phyloP scores from a whole-genome alignment of 139 green algal genomes.

The Edaphochlamys debaryana region DNA sequence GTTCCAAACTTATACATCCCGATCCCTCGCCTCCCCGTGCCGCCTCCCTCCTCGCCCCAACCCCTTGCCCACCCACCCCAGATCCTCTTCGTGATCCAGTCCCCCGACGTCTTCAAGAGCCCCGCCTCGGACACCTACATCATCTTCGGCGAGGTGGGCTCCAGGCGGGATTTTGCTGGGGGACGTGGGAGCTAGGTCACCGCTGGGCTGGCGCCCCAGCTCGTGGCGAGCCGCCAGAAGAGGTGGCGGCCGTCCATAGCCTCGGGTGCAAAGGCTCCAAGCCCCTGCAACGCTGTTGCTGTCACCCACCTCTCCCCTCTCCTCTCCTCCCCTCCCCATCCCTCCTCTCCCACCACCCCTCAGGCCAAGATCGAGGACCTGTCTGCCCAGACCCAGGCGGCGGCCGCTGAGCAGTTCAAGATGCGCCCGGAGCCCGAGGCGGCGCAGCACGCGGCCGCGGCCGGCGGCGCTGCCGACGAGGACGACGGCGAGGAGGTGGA shows the following conservation, averaged over 20 bases:
- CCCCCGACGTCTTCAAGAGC: slow-evolving; percentile 98
- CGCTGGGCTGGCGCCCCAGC: no score
- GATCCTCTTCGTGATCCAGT: slow-evolving; percentile 98
- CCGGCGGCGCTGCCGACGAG: slow-evolving; percentile 62
- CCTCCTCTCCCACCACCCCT: not conserved
- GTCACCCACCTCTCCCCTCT: no score
- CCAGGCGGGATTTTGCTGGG: no score
- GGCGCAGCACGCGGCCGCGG: not conserved
- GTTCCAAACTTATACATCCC: no score
- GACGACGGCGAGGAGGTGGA: slow-evolving; percentile 95
- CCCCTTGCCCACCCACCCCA: slow-evolving; percentile 52
- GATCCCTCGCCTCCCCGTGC: no score
- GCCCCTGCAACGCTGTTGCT: no score
- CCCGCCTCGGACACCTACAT: slow-evolving; percentile 97
- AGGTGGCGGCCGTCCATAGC: no score
- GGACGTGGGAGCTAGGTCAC: no score
- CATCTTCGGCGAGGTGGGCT: slow-evolving; percentile 95
- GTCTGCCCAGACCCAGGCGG: slow-evolving; percentile 80
- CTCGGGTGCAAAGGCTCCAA: no score
- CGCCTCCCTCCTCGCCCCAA: no score
- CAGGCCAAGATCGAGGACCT: slow-evolving; percentile 99
- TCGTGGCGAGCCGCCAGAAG: no score
- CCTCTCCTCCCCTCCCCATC: not conserved
- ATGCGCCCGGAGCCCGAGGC: slow-evolving; percentile 47
- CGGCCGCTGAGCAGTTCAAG: slow-evolving; percentile 90